Evolutionary conservation across 371 early-diverging fungal species (phyloP).

Genomic region (Mucor ambiguus): DNA sequence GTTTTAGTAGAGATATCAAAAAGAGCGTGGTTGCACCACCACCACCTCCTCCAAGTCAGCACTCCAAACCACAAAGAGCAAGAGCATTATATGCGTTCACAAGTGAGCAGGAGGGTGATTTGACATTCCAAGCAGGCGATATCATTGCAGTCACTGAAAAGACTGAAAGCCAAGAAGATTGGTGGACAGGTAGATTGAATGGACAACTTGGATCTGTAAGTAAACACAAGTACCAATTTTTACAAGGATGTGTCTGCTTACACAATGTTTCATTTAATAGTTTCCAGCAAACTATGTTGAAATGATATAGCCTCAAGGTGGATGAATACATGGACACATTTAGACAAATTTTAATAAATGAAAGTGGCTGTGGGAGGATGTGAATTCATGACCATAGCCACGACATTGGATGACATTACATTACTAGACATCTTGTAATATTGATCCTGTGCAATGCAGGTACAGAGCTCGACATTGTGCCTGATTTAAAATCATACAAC

Average conservation of each 20-base stretch:
- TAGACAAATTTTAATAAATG: not conserved
- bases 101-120: slow-evolving; percentile 71
- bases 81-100: slow-evolving; percentile 74
- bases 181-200: slow-evolving; percentile 79
- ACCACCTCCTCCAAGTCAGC: slow-evolving; percentile 40
- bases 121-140: slow-evolving; percentile 75
- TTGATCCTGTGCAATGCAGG: too few species aligned
- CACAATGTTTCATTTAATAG: slow-evolving; percentile 15
- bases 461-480: too few species aligned
- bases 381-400: not conserved
- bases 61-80: slow-evolving; percentile 46
- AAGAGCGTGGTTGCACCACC: slow-evolving; percentile 5
- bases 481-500: not conserved
- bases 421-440: too few species aligned
- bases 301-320: slow-evolving; percentile 25
- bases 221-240: not conserved
- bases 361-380: not conserved
- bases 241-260: not conserved
- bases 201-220: slow-evolving; percentile 65
- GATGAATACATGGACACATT: not conserved
- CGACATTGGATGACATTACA: too few species aligned
- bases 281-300: slow-evolving; percentile 86
- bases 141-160: slow-evolving; percentile 67
- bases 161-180: slow-evolving; percentile 70
- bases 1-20: not conserved